Conservation (phyloP, 306 rosid genomes). For the Malus asiatica region DNA sequence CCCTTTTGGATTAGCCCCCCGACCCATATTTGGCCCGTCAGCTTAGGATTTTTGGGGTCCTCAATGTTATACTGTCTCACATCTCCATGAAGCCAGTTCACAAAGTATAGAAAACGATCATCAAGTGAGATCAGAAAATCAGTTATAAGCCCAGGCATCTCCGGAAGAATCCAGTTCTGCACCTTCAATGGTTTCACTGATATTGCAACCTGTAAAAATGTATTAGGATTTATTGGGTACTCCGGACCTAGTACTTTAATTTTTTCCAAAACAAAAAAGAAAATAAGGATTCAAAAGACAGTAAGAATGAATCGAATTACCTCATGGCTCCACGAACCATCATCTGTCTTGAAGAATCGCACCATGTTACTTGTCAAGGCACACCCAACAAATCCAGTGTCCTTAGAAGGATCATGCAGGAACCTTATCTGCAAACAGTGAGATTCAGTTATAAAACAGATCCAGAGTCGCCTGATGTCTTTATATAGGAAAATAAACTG, state of each 20-base stretch:
- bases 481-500: not conserved
- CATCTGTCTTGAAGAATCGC: conserved; percentile 64
- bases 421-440: conserved; percentile 60
- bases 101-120: conserved; percentile 75
- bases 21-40: conserved; percentile 80
- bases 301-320: conserved; percentile 20
- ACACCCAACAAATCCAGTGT: conserved; percentile 82
- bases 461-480: not conserved
- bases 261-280: not conserved
- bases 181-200: conserved; percentile 71
- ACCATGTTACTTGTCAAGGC: conserved; percentile 86
- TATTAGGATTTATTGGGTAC: not conserved
- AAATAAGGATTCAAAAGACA: not conserved
- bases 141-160: conserved; percentile 93
- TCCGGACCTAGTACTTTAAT: not conserved
- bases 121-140: conserved; percentile 86
- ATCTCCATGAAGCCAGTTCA: conserved; percentile 98
- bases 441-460: not conserved
- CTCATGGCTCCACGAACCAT: conserved; percentile 91
- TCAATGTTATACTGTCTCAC: conserved; percentile 83
- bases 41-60: conserved; percentile 57
- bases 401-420: conserved; percentile 91
- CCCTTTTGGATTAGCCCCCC: conserved; percentile 86
- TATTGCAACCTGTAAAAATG: conserved; percentile 50
- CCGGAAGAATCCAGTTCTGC: conserved; percentile 89